Base-by-base conservation (phyloP, 2,329 filamentous ascomycete species). In the Fusarium sp. region DNA sequence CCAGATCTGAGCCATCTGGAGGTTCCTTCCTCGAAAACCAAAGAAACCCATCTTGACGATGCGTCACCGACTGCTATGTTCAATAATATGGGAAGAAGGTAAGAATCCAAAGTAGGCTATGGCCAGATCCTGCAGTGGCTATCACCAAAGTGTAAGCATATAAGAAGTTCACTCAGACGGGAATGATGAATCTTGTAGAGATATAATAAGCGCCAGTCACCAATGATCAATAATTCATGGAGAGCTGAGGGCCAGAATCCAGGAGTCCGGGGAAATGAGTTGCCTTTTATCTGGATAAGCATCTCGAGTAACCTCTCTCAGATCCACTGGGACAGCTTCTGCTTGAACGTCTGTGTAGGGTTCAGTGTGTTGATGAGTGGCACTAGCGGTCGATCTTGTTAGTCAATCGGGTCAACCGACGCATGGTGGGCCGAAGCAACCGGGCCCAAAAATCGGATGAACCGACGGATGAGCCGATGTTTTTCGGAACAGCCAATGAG, bases 1-100 rank as follows among this genome's bases (percentile, higher is more conserved):
- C 57, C 51, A 57, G 13, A 60, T 60, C 42, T 60, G 57, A 3
- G 51, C 57, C 18, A 57, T 57, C 11, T 57, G 51, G 7, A 60
- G 42, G 27, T 32, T 57, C 7, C 25, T 57, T 14, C 57, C 51
- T 28, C 42, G 57, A 18, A 60, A 14, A 3, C 27, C 12, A n/a
- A 42, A 34, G 51, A 60, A 48, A 48, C 7, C 4, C 51, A 59
- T 57, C 13, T 47, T 46, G 11, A 8, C 14, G 18, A 1, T 18
- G 32, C 9, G 32, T 5, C 5, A 5, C 32, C 16, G 16, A 34
- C 5, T 34, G 16, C 1, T 18, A 5, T 34, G 10, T 18, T 3
- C 16, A 8, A 18, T 11, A 18, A 11, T 9, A 10, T 34, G 4
- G 10, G 32, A 0, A 18, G 8, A 18, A 28, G 11, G 2, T 2